Percentiles rank a stretch among this genome's conserved stretches.
phyloP scores from a whole-genome alignment of 768 basidiomycete species.

The Hypholoma sublateritium region DNA sequence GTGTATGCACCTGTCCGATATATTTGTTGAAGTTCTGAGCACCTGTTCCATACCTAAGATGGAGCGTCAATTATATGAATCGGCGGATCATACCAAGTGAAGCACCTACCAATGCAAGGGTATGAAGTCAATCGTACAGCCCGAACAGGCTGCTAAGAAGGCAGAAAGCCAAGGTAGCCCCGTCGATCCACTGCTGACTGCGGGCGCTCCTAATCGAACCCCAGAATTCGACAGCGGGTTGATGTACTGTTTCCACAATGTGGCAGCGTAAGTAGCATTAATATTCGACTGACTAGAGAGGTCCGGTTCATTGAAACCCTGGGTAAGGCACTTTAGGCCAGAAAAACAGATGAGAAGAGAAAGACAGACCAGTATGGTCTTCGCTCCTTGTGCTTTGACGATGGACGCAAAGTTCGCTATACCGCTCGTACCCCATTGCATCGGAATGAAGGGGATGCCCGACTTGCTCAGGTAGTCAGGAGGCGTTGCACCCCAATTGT shows the following conservation, averaged over 20 bases:
- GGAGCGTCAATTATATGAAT: background rate
- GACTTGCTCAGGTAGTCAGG: constrained; percentile 29
- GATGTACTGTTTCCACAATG: constrained; percentile 35
- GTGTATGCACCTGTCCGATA: constrained; percentile 29
- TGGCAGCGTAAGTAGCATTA: constrained; percentile 26
- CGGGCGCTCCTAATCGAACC: constrained; percentile 34
- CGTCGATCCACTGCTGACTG: constrained; percentile 29
- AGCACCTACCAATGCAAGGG: constrained; percentile 30
- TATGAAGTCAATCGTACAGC: constrained; percentile 36
- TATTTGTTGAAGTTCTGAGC: constrained; percentile 33
- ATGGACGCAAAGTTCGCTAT: constrained; percentile 26
- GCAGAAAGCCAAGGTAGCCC: constrained; percentile 32
- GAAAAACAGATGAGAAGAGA: background rate
- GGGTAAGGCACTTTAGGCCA: background rate
- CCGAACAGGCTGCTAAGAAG: constrained; percentile 33
- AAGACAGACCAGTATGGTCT: constrained; percentile 33
- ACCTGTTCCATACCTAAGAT: constrained; percentile 25
- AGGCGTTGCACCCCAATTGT: constrained; percentile 37
- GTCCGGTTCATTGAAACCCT: constrained; percentile 40
- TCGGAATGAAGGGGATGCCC: constrained; percentile 34
- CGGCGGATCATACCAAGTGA: constrained; percentile 9
- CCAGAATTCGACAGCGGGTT: constrained; percentile 31
- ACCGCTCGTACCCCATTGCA: constrained; percentile 36
- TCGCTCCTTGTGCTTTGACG: constrained; percentile 34
- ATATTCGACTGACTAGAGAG: constrained; percentile 32